Evolutionary conservation across 2,329 filamentous ascomycete genomes (phyloP), one percentile per base, ranked within the genome.

Genomic region (Fonsecaea nubica): DNA sequence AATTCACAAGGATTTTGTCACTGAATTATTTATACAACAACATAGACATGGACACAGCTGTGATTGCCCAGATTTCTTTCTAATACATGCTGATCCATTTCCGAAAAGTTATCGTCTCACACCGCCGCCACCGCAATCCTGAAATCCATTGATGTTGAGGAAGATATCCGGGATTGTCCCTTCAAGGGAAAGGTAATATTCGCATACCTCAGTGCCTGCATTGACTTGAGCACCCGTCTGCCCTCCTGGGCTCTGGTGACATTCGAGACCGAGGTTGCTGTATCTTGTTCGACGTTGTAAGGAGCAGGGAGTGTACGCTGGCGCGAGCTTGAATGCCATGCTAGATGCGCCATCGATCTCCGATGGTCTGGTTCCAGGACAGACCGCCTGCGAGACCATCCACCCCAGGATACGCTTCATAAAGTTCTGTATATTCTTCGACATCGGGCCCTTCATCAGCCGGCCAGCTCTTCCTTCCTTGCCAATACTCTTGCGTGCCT

Each of bases 401-500:
- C 35, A 9, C 52, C 21, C 35, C 52, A n/a, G 18, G 6, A 13
- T 4, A 21, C 25, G 42, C 18, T 21, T 35, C 10, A 30, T 8
- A 36, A 21, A n/a, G 30, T 6, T 52, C 3, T 32, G 35, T 4
- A 45, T 40, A 5, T 18, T 33, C 21, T 35, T 45, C 38, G 50
- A 45, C 18, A 42, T 32, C 13, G n/a, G 7, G 25, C 4, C 2
- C 21, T 10, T 21, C 50, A 18, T 75, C 69, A 81, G 59, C 81
- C 85, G 72, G 83, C 80, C 76, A 98, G 81, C 76, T 96, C 93
- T 73, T 93, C 91, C 79, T 92, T 88, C 77, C 96, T 90, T 74
- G 92, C 89, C 75, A 98, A 80, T 72, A 85, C 83, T 72, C 95
- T 87, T 58, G 93, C 97, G 81, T 98, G 92, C 74, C 95, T 86